Evolutionary conservation across 139 green algal species (phyloP).

Genomic region (Haematococcus lacustris): DNA sequence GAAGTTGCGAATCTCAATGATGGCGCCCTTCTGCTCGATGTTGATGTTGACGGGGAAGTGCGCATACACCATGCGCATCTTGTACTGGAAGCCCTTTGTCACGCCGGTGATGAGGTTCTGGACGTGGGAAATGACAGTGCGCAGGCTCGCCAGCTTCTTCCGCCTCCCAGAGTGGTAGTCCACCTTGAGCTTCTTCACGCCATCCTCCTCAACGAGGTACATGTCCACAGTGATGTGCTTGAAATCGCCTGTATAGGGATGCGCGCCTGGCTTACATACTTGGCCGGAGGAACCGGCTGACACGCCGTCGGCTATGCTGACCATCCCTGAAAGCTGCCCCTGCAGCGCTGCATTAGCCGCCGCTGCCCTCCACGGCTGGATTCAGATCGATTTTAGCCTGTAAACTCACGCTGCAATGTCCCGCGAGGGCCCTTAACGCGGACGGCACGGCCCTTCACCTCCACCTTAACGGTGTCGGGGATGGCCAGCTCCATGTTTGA

Average conservation of each 20-base stretch:
- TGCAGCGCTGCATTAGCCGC: no score
- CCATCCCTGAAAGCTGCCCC: no score
- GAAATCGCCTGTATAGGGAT: constrained; percentile 70
- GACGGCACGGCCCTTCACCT: constrained; percentile 51
- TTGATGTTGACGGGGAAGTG: constrained; percentile 99
- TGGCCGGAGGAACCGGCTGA: background rate
- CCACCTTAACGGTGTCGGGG: constrained; percentile 45
- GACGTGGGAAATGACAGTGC: constrained; percentile 84
- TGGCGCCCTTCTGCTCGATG: constrained; percentile 71
- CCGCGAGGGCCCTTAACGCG: constrained; percentile 40
- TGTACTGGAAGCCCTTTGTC: constrained; percentile 90
- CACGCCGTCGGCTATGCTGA: no score
- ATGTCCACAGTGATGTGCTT: constrained; percentile 85
- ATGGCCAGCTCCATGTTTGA: constrained; percentile 48
- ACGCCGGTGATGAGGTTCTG: constrained; percentile 77
- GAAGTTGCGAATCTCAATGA: constrained; percentile 98
- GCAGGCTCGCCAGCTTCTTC: constrained; percentile 88
- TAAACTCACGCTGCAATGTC: constrained; percentile 9
- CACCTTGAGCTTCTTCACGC: constrained; percentile 63
- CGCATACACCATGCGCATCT: constrained; percentile 98
- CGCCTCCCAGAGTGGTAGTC: constrained; percentile 84
- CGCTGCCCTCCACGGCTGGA: no score
- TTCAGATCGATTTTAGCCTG: no score
- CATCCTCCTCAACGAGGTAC: constrained; percentile 74
- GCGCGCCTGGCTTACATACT: background rate